Conservation (phyloP, 495 filamentous ascomycete species). For the Neurospora sp. region DNA sequence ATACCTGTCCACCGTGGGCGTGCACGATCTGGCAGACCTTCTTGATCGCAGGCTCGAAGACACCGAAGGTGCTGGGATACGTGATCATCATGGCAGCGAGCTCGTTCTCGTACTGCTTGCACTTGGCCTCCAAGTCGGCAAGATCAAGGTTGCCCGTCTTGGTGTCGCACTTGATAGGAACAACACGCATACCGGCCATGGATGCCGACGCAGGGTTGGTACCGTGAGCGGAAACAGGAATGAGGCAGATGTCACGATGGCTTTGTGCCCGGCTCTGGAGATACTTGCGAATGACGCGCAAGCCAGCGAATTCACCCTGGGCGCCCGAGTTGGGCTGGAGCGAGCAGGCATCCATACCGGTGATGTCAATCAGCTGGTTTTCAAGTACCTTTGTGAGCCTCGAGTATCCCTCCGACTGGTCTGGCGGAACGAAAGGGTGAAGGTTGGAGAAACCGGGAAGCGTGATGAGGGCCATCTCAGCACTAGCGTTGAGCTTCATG, state of each 20-base stretch:
- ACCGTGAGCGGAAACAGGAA: conserved; percentile 92
- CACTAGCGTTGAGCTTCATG: conserved; percentile 97
- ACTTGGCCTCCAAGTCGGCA: conserved; percentile 75
- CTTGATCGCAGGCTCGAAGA: conserved; percentile 89
- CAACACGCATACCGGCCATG: conserved; percentile 96
- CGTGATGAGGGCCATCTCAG: conserved; percentile 77
- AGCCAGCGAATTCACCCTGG: conserved; percentile 90
- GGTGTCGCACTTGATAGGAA: conserved; percentile 83
- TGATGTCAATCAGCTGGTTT: conserved; percentile 71
- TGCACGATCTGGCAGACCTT: conserved; percentile 81
- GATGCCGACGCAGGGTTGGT: conserved; percentile 95
- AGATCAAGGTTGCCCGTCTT: conserved; percentile 88
- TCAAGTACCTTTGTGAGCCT: conserved; percentile 62
- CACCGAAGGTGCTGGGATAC: conserved; percentile 93
- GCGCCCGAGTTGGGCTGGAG: conserved; percentile 96
- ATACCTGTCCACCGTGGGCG: conserved; percentile 83
- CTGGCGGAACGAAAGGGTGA: conserved; percentile 66
- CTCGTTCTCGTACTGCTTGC: conserved; percentile 73
- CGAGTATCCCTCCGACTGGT: conserved; percentile 57
- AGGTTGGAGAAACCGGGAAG: conserved; percentile 77
- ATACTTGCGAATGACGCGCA: conserved; percentile 86
- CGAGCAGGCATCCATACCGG: conserved; percentile 81
- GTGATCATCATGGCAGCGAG: conserved; percentile 97
- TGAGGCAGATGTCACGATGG: conserved; percentile 88
- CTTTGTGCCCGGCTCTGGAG: conserved; percentile 51